Evolutionary conservation across 495 filamentous ascomycete species (phyloP), one percentile per base, ranked within the genome.

Genomic region (Neurospora hispaniola): DNA sequence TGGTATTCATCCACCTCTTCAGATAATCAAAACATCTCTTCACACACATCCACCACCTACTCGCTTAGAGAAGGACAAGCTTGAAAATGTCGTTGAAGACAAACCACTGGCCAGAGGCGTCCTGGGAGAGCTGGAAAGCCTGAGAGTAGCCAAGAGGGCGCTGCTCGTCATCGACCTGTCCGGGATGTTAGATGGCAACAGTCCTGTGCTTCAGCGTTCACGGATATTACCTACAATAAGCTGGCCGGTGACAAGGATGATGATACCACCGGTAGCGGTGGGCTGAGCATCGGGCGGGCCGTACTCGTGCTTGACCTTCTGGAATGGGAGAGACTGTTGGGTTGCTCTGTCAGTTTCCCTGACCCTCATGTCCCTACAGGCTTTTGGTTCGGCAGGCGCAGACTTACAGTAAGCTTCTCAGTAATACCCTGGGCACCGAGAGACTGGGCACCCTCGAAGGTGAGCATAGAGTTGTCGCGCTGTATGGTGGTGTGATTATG

Each of bases 41-140:
- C 42, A n/a, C 27, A 40, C 70, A 42, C 44, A 27, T 44, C 44
- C 48, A 39, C 27, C 40, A 41, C 10, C 71, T 66, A 4, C 54
- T 4, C 0, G n/a, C 72, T 69, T 78, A 85, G 73, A 80, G 80
- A 83, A 92, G 94, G 74, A 94, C 86, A 72, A 98, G 86, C 76
- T 90, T 90, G 89, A 97, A 98, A 82, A 97, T 83, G 79, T 98
- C 94, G 86, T 97, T 97, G 84, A 89, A 90, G 78, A 98, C 90
- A 80, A 88, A 97, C 85, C 90, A 97, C 82, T 85, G 89, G 59
- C 89, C 91, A 38, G 76, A 12, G n/a, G 82, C 83, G 39, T 94
- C 91, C 43, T 90, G 90, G 73, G 87, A 79, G 66, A 98, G 89
- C 76, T 94, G 91, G 87, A 97, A 98, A 40, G 84, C 81, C 85